A percentile compares a stretch with the other conserved stretches of the same genome.
Conservation (phyloP, 192 early-diverging fungal genomes). For the Fimicolochytrium jonesii region DNA sequence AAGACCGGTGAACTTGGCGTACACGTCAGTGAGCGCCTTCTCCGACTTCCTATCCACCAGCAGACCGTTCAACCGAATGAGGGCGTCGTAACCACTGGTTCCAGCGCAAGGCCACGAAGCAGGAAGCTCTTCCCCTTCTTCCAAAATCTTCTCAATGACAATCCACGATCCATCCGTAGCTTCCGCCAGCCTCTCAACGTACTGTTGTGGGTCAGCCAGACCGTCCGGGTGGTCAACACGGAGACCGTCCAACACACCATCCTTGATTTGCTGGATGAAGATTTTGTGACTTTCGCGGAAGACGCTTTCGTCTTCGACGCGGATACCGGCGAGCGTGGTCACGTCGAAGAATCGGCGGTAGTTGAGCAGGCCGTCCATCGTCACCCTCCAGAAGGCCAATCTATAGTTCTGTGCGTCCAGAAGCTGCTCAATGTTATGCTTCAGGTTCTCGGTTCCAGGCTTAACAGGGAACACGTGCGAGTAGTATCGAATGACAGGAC, state of each 20-base stretch:
- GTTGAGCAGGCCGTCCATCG: constrained; percentile 19
- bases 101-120: constrained; percentile 12
- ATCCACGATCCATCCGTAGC: constrained; percentile 25
- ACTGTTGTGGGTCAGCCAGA: constrained; percentile 20
- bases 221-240: constrained; percentile 29
- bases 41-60: constrained; percentile 14
- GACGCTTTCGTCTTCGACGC: constrained; percentile 19
- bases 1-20: constrained; percentile 14
- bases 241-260: constrained; percentile 16
- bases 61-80: constrained; percentile 18
- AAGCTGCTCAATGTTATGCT: constrained; percentile 11
- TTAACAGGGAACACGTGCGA: constrained; percentile 24
- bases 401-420: constrained; percentile 23
- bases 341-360: constrained; percentile 33
- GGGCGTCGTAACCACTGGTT: constrained; percentile 27
- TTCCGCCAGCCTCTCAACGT: constrained; percentile 18
- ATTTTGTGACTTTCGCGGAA: constrained; percentile 18
- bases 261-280: constrained; percentile 4
- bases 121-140: constrained; percentile 26
- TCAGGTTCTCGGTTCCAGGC: constrained; percentile 17
- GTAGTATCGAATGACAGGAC: constrained; percentile 15
- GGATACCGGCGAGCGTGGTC: constrained; percentile 22
- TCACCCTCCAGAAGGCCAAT: constrained; percentile 19
- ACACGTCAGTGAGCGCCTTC: constrained; percentile 5
- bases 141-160: constrained; percentile 31